Evolutionary conservation across 2,329 filamentous ascomycete species (phyloP), one percentile per base, ranked within the genome.

Genomic region (Phialophora macrospora): DNA sequence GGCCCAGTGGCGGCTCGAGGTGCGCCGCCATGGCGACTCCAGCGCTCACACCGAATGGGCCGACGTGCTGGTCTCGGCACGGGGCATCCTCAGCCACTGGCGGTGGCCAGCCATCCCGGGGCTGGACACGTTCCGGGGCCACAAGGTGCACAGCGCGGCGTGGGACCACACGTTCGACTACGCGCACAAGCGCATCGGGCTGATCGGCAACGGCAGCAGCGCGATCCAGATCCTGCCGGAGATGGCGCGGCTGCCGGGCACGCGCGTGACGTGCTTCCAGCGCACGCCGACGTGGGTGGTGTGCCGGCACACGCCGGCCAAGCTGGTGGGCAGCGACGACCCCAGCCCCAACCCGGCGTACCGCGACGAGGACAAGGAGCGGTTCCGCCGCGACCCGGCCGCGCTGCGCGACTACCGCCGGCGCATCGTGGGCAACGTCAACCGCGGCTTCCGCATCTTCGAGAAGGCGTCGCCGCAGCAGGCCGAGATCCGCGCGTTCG

Each of bases 41-140:
- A 38, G 56, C 51, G 30, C 56, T 4, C 63, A 59, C 20, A 55
- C 44, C 12, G 66, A 68, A 26, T 68, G 54, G 34, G 80, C 80
- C 5, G 83, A 86, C 69, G 86, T 87, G 62, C 74, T 87, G 17
- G 77, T 87, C 24, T 85, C 82, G 11, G 85, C 82, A 2, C 84
- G 87, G 26, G 85, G 86, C 17, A 55, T 62, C 20, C 51, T 55
- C 20, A 62, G 59, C n/a, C 49, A 61, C 28, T 63, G 55, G 61
- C 44, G 44, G 17, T 68, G 78, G 79, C 60, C 77, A 60, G 41
- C 70, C 4, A 75, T 76, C 14, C 61, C 61, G 1, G 74, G 73
- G 1, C 56, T 73, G 2, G 59, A 73, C 14, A 63, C 62, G 24
- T 76, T 72, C 60, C 71, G 73, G 49, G 74, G 73, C 9, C 68